Evolutionary conservation across 768 basidiomycete species (phyloP).

Genomic region (Tulasnella sp.): DNA sequence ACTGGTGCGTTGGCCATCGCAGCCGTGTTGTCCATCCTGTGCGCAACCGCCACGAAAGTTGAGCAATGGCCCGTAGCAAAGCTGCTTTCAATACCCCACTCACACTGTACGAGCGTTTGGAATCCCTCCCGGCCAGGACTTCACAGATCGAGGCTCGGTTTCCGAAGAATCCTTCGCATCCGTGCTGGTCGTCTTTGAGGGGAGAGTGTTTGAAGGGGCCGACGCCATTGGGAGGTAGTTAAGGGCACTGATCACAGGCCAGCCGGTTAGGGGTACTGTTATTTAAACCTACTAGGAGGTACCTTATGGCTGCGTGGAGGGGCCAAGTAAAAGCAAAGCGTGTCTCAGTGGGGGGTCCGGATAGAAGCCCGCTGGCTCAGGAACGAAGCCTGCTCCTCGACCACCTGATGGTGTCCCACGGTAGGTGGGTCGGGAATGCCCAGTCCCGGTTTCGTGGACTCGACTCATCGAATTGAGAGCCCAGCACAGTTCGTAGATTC

Average conservation of each 20-base stretch:
- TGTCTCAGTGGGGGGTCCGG: background rate
- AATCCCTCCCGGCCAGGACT: conserved; percentile 30
- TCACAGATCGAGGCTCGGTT: background rate
- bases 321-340: background rate
- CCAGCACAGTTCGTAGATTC: background rate
- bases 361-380: background rate
- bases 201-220: background rate
- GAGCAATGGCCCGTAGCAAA: background rate
- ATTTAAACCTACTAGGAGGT: background rate
- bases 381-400: no score
- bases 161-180: background rate
- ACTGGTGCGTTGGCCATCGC: background rate
- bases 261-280: background rate
- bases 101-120: conserved; percentile 20
- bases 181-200: background rate
- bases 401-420: conserved; percentile 1
- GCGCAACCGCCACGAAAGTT: background rate
- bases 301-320: conserved; percentile 1
- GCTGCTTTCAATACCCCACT: background rate
- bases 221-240: background rate
- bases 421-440: background rate
- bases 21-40: conserved; percentile 21
- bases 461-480: background rate
- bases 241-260: background rate
- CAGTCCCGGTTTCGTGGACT: background rate